These are phyloP conservation scores for Scytalidium lignicola DNA, from an alignment of 2,329 filamentous ascomycete species.

Conservation along the genomic window DNA sequence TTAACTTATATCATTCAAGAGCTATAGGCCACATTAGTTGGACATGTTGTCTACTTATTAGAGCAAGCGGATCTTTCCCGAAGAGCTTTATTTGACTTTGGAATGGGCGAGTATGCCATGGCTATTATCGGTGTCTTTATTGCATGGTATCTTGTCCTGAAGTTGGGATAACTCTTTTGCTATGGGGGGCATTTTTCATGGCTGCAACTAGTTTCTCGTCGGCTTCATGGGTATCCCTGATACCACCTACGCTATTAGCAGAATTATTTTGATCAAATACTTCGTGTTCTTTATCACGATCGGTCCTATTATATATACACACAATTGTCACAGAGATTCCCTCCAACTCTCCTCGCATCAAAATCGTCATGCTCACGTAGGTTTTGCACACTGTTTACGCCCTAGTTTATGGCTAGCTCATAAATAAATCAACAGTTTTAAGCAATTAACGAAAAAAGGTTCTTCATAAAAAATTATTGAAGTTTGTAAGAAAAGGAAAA, in stretches of 20 bases:
- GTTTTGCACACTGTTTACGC: too few relatives aligned
- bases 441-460: too few relatives aligned
- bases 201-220: conserved; percentile 38
- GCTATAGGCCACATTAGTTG: conserved; percentile 32
- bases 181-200: conserved; percentile 40
- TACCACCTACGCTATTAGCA: conserved; percentile 25
- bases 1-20: conserved; percentile 35
- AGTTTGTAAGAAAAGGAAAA: too few relatives aligned
- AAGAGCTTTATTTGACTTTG: conserved; percentile 51
- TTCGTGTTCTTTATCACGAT: conserved; percentile 79
- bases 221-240: conserved; percentile 29
- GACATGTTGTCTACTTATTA: conserved; percentile 39
- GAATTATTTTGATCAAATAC: conserved; percentile 76
- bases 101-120: conserved; percentile 47
- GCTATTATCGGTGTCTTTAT: conserved; percentile 44
- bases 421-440: too few relatives aligned
- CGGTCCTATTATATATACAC: conserved; percentile 81
- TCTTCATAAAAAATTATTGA: too few relatives aligned
- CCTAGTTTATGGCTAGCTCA: too few relatives aligned
- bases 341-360: conserved; percentile 76
- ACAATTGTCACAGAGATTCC: conserved; percentile 80
- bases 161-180: conserved; percentile 43
- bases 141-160: conserved; percentile 41
- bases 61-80: conserved; percentile 49
- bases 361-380: too few relatives aligned